phyloP scores from a whole-genome alignment of 495 filamentous ascomycete species.

The Cudoniella acicularis region DNA sequence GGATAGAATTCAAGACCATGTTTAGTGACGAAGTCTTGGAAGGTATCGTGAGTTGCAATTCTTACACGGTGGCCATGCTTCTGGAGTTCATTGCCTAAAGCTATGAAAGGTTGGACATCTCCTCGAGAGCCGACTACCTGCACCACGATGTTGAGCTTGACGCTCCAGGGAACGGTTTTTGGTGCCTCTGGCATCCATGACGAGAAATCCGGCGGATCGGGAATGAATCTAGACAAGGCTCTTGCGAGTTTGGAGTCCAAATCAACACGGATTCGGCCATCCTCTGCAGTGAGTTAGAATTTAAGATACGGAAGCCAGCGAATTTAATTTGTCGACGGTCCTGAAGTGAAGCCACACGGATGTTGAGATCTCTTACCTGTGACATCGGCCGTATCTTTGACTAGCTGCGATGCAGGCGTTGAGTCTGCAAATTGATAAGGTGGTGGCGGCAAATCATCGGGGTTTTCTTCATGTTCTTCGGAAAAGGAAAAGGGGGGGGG shows the following conservation, averaged over 20 bases:
- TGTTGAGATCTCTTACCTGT: too few relatives aligned
- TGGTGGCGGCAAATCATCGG: too few relatives aligned
- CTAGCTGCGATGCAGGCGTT: too few relatives aligned
- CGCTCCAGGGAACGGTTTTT: not conserved
- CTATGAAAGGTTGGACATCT: conserved; percentile 71
- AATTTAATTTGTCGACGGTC: too few relatives aligned
- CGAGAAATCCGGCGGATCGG: not conserved
- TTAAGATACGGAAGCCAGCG: not conserved
- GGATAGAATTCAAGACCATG: conserved; percentile 71
- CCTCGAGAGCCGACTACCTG: conserved; percentile 75
- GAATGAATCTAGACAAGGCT: conserved; percentile 1
- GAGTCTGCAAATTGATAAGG: too few relatives aligned
- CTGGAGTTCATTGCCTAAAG: conserved; percentile 60
- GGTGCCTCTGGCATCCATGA: not conserved
- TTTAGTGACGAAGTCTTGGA: conserved; percentile 60
- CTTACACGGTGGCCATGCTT: conserved; percentile 64
- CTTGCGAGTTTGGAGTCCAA: conserved; percentile 1
- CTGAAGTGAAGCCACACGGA: too few relatives aligned
- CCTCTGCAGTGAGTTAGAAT: not conserved
- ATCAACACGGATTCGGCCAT: not conserved
- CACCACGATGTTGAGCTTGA: conserved; percentile 64
- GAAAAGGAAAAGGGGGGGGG: too few relatives aligned
- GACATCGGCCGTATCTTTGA: too few relatives aligned
- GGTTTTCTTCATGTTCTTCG: too few relatives aligned
- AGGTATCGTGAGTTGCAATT: conserved; percentile 68